Conservation (phyloP, 2,329 filamentous ascomycete genomes). For the Venturia asperata region DNA sequence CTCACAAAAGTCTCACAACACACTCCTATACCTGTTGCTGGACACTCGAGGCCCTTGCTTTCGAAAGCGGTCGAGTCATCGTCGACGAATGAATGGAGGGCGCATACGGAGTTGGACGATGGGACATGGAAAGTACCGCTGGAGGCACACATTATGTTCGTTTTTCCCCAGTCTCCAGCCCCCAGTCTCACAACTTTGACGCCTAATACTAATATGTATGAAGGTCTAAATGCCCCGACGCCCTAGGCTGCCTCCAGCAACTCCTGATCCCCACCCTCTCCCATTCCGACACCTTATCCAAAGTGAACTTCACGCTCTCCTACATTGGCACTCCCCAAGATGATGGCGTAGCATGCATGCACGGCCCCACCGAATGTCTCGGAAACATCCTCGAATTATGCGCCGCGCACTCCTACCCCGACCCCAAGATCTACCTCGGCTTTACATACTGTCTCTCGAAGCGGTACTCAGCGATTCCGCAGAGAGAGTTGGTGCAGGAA, state of each 20-base stretch:
- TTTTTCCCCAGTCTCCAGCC: conserved; percentile 21
- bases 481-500: conserved; percentile 69
- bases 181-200: conserved; percentile 6
- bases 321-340: conserved; percentile 74
- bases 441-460: conserved; percentile 85
- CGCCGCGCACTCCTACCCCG: conserved; percentile 71
- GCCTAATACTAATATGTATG: not conserved
- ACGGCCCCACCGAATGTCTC: conserved; percentile 83
- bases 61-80: not conserved
- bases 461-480: conserved; percentile 70
- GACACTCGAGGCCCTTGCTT: not conserved
- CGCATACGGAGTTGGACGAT: not conserved
- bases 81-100: not conserved
- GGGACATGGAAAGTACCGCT: conserved; percentile 53
- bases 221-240: conserved; percentile 77
- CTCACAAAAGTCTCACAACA: conserved; percentile 1
- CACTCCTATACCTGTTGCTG: not conserved
- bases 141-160: conserved; percentile 83
- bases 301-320: conserved; percentile 84
- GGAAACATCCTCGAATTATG: conserved; percentile 94
- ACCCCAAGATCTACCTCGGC: conserved; percentile 80
- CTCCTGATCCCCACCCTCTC: conserved; percentile 85
- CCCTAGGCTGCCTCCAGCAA: conserved; percentile 70
- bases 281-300: conserved; percentile 55
- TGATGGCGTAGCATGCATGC: conserved; percentile 79